Evolutionary conservation across 805 yeast species (phyloP).

Genomic region (Candida pseudoglaebosa): DNA sequence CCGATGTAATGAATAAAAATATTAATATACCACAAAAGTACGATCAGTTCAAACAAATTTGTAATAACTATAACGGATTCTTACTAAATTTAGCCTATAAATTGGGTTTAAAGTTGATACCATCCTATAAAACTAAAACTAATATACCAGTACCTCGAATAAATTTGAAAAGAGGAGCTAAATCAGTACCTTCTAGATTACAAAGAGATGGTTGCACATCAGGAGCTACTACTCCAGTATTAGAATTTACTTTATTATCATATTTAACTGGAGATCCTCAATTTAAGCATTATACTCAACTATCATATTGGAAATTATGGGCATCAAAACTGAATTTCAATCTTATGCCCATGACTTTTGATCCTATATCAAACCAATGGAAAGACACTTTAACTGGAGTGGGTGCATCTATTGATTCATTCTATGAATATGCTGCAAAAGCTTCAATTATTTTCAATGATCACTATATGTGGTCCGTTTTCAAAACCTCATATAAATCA

Average conservation of each 20-base stretch:
- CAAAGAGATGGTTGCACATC: slow-evolving; percentile 76
- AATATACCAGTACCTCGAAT: slow-evolving; percentile 80
- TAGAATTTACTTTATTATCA: slow-evolving; percentile 77
- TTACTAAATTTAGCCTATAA: slow-evolving; percentile 69
- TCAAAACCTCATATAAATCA: slow-evolving; percentile 51
- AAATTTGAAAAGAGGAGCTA: slow-evolving; percentile 55
- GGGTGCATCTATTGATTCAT: slow-evolving; percentile 91
- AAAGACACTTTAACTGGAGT: slow-evolving; percentile 64
- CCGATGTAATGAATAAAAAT: slow-evolving; percentile 19
- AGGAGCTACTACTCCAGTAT: slow-evolving; percentile 79
- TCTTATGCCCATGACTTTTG: slow-evolving; percentile 74
- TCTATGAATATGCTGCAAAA: slow-evolving; percentile 84
- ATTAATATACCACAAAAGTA: slow-evolving; percentile 23
- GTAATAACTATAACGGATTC: slow-evolving; percentile 59
- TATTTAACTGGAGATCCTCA: slow-evolving; percentile 67
- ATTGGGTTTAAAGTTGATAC: slow-evolving; percentile 64
- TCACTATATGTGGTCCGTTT: slow-evolving; percentile 57
- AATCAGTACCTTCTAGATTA: slow-evolving; percentile 37
- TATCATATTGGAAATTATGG: slow-evolving; percentile 73
- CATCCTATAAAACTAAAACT: slow-evolving; percentile 62
- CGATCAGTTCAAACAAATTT: slow-evolving; percentile 22
- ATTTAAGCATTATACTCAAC: slow-evolving; percentile 59
- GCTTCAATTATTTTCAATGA: slow-evolving; percentile 64
- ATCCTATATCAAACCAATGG: slow-evolving; percentile 55
- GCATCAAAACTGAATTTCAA: slow-evolving; percentile 54